Conservation (phyloP, 306 rosid species). For the Cicer bijugum region DNA sequence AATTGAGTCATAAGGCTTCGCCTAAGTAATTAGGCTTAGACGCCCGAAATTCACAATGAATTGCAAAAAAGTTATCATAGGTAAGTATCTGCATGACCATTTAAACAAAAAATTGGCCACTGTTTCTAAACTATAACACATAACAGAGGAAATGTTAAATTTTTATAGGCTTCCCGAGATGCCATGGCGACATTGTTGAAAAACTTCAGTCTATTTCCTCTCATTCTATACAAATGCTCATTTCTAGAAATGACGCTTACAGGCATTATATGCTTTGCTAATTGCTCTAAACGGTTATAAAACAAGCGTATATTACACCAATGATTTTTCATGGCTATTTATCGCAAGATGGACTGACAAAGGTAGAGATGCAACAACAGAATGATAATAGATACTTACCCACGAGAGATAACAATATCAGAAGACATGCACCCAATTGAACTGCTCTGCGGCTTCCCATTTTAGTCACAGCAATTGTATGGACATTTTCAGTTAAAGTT, state of each 20-base stretch:
- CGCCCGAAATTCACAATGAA: background rate
- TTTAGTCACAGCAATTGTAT: conserved; percentile 97
- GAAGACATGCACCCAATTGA: conserved; percentile 80
- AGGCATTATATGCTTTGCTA: conserved; percentile 21
- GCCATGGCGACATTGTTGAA: background rate
- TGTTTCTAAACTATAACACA: background rate
- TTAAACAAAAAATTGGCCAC: background rate
- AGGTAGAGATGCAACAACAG: conserved; percentile 42
- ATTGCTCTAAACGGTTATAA: conserved; percentile 27
- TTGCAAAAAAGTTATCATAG: background rate
- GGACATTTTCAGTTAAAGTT: conserved; percentile 92
- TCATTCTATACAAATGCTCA: conserved; percentile 3
- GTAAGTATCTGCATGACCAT: background rate
- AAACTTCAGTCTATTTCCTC: conserved; percentile 13
- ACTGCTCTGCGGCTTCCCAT: conserved; percentile 99
- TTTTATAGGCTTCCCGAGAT: too few relatives aligned
- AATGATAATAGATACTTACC: conserved; percentile 60
- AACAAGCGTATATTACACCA: conserved; percentile 23
- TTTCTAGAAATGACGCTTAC: conserved; percentile 17
- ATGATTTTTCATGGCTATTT: conserved; percentile 23
- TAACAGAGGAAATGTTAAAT: too few relatives aligned
- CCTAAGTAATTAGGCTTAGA: background rate
- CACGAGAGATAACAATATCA: conserved; percentile 81
- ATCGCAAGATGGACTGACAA: conserved; percentile 23
- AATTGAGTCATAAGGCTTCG: background rate